These are phyloP conservation scores for Cyclotella kingstonii DNA, from an alignment of 108 stramenopile species.

Conservation along the genomic window DNA sequence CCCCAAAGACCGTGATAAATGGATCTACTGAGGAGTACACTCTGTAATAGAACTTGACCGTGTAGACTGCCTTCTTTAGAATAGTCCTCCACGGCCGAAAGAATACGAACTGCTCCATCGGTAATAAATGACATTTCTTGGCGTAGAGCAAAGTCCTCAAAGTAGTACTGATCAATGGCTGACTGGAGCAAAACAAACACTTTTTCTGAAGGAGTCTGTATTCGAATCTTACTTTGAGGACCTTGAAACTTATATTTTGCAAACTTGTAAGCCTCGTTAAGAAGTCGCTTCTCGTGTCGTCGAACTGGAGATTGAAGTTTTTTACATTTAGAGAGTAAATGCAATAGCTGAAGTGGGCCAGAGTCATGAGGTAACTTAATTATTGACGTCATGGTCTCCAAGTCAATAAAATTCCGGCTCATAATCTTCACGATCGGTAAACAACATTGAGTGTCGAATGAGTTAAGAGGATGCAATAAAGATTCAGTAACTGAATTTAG, in stretches of 20 bases:
- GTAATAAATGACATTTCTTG: slow-evolving; percentile 66
- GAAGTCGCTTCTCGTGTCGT: slow-evolving; percentile 70
- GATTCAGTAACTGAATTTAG: background rate
- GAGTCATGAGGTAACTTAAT: slow-evolving; percentile 62
- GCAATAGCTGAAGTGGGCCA: slow-evolving; percentile 57
- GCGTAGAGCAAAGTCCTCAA: slow-evolving; percentile 61
- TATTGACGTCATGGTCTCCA: slow-evolving; percentile 68
- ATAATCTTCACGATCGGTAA: slow-evolving; percentile 47
- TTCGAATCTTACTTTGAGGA: slow-evolving; percentile 68
- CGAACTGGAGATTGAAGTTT: slow-evolving; percentile 68
- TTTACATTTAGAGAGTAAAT: slow-evolving; percentile 56
- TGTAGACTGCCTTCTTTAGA: slow-evolving; percentile 60
- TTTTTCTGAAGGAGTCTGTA: slow-evolving; percentile 74
- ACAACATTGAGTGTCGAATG: background rate
- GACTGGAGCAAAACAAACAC: slow-evolving; percentile 84
- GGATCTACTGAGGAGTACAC: slow-evolving; percentile 59
- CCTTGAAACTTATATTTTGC: slow-evolving; percentile 77
- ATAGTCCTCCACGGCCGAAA: slow-evolving; percentile 72
- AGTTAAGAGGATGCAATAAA: background rate
- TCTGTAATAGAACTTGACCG: slow-evolving; percentile 60
- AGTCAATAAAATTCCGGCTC: slow-evolving; percentile 71
- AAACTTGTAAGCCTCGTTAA: slow-evolving; percentile 77
- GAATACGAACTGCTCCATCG: slow-evolving; percentile 63
- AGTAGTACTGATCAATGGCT: slow-evolving; percentile 58
- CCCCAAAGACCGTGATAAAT: slow-evolving; percentile 65